A percentile compares a stretch with the other conserved stretches of the same genome.
phyloP scores from a whole-genome alignment of 371 early-diverging fungal species.

The Rhizopus sp. region DNA sequence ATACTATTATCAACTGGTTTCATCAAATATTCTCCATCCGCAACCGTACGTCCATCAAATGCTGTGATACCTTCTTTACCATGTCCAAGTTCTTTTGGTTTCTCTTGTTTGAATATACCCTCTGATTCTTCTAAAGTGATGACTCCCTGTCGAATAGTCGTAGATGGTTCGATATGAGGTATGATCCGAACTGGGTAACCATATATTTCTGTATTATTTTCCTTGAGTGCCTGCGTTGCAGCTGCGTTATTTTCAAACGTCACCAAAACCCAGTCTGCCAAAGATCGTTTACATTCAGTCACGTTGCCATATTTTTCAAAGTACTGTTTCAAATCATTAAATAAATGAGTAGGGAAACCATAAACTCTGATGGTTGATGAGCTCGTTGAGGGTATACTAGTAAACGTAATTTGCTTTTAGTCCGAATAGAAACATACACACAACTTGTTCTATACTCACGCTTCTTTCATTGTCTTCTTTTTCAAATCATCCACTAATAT shows the following conservation, averaged over 20 bases:
- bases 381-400: not conserved
- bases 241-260: conserved; percentile 27
- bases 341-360: conserved; percentile 39
- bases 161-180: not conserved
- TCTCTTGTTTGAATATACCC: conserved; percentile 9
- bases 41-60: not conserved
- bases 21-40: not conserved
- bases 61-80: conserved; percentile 20
- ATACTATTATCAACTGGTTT: conserved; percentile 2
- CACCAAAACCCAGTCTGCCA: conserved; percentile 43
- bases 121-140: conserved; percentile 6
- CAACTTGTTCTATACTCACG: not conserved
- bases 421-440: too few relatives aligned
- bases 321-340: conserved; percentile 26
- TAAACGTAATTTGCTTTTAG: not conserved
- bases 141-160: not conserved
- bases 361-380: conserved; percentile 32
- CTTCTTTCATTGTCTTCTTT: not conserved
- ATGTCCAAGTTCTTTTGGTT: conserved; percentile 11
- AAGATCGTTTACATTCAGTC: conserved; percentile 26
- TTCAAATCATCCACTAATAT: not conserved
- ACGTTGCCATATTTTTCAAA: conserved; percentile 39
- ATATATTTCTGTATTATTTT: conserved; percentile 26
- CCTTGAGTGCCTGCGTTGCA: conserved; percentile 34
- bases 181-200: not conserved